Conservation (phyloP, 495 filamentous ascomycete genomes). For the Ramalina peruviana region DNA sequence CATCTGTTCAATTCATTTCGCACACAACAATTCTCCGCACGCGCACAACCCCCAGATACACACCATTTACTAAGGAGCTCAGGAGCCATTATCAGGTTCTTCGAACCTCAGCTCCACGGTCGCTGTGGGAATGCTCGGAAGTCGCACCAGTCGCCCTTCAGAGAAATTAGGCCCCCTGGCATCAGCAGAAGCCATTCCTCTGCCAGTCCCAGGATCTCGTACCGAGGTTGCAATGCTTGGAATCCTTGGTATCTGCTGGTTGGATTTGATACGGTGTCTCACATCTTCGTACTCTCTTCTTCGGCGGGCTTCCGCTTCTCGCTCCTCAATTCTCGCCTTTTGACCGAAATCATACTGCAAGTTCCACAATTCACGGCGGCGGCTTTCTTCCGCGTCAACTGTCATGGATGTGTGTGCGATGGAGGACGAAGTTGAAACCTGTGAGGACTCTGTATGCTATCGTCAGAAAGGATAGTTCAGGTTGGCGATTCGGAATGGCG, state of each 20-base stretch:
- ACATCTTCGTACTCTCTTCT: neutral
- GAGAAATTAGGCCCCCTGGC: no score
- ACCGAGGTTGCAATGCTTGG: neutral
- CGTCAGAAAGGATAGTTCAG: neutral
- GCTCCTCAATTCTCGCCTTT: neutral
- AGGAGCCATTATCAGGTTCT: no score
- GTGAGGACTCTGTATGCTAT: neutral
- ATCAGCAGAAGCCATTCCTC: no score
- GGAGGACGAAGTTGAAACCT: neutral
- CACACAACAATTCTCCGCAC: no score
- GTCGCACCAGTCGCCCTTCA: no score
- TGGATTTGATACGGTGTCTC: neutral
- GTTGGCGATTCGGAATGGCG: neutral
- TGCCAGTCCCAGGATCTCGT: no score
- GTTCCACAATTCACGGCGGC: constrained; percentile 3
- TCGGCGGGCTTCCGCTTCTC: neutral
- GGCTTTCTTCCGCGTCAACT: neutral
- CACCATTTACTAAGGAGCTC: no score
- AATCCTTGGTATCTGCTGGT: neutral
- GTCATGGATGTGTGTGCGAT: neutral
- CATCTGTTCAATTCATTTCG: no score
- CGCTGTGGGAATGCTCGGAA: no score
- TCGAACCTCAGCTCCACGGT: no score
- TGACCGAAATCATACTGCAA: neutral
- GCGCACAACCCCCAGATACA: no score